Evolutionary conservation across 2,329 filamentous ascomycete species (phyloP).

Genomic region (Beauveria sp.): DNA sequence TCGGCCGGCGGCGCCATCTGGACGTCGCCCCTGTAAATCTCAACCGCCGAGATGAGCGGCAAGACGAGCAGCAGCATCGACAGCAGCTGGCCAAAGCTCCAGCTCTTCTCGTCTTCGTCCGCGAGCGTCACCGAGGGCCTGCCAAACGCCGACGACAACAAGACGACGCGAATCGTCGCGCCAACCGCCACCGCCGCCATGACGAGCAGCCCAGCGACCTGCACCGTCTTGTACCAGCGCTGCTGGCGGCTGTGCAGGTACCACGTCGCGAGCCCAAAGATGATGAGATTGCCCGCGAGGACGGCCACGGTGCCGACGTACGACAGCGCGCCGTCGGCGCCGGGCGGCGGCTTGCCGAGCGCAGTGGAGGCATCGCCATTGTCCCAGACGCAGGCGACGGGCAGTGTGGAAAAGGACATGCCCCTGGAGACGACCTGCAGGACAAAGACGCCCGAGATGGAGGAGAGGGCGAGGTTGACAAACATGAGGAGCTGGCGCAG

Average conservation of each 20-base stretch:
- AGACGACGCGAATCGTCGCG: slow-evolving; percentile 47
- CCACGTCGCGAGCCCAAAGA: slow-evolving; percentile 55
- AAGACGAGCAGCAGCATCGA: slow-evolving; percentile 52
- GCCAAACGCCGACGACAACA: slow-evolving; percentile 55
- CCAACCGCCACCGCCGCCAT: slow-evolving; percentile 51
- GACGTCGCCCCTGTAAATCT: slow-evolving; percentile 49
- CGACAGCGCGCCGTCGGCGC: slow-evolving; percentile 36
- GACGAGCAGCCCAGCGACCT: slow-evolving; percentile 44
- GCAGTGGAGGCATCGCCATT: slow-evolving; percentile 18
- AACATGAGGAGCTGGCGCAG: slow-evolving; percentile 59
- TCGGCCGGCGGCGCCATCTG: slow-evolving; percentile 34
- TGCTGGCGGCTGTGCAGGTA: slow-evolving; percentile 52
- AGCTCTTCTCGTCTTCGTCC: slow-evolving; percentile 47
- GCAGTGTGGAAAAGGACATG: slow-evolving; percentile 43
- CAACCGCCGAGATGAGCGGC: slow-evolving; percentile 50
- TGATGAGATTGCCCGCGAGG: slow-evolving; percentile 48
- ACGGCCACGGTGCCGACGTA: slow-evolving; percentile 54
- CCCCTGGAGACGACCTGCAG: slow-evolving; percentile 46
- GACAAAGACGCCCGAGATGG: slow-evolving; percentile 48
- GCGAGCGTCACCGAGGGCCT: slow-evolving; percentile 39
- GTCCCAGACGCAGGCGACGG: slow-evolving; percentile 55
- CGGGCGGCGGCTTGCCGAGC: slow-evolving; percentile 17
- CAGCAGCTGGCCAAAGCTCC: slow-evolving; percentile 57
- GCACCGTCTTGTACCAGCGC: slow-evolving; percentile 46
- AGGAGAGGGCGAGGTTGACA: slow-evolving; percentile 52